phyloP scores from a whole-genome alignment of 169 alveolate genomes.

The Theileria orientalis region DNA sequence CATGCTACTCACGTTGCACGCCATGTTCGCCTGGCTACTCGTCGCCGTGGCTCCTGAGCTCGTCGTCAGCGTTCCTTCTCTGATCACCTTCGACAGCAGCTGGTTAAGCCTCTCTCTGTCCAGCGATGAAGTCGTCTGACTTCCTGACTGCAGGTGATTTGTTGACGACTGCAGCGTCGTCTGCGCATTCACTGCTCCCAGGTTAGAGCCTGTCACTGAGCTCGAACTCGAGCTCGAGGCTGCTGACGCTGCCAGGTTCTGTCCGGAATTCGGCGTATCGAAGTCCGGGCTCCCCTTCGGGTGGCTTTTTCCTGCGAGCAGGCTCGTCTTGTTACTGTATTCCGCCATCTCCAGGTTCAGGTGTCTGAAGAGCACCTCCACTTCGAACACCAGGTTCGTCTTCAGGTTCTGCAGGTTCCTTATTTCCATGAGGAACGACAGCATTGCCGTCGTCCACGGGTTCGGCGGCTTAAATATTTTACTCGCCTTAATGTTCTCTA shows the following conservation, averaged over 20 bases:
- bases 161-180: not conserved
- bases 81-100: conserved; percentile 56
- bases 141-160: not conserved
- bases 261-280: conserved; percentile 13
- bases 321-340: conserved; percentile 40
- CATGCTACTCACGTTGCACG: not conserved
- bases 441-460: conserved; percentile 89
- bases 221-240: not conserved
- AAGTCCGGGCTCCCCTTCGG: conserved; percentile 48
- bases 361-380: conserved; percentile 84
- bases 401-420: conserved; percentile 79
- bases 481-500: conserved; percentile 76
- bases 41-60: not conserved
- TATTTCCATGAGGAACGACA: conserved; percentile 83
- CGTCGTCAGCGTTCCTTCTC: conserved; percentile 45
- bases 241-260: conserved; percentile 2
- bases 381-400: conserved; percentile 86
- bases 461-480: conserved; percentile 88
- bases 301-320: conserved; percentile 8
- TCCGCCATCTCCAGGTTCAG: conserved; percentile 67
- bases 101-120: conserved; percentile 42
- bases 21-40: not conserved
- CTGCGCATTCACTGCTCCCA: not conserved
- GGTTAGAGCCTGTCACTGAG: not conserved
- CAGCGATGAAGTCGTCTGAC: not conserved